phyloP scores from a whole-genome alignment of 139 green algal species.

The Closterium sp. region DNA sequence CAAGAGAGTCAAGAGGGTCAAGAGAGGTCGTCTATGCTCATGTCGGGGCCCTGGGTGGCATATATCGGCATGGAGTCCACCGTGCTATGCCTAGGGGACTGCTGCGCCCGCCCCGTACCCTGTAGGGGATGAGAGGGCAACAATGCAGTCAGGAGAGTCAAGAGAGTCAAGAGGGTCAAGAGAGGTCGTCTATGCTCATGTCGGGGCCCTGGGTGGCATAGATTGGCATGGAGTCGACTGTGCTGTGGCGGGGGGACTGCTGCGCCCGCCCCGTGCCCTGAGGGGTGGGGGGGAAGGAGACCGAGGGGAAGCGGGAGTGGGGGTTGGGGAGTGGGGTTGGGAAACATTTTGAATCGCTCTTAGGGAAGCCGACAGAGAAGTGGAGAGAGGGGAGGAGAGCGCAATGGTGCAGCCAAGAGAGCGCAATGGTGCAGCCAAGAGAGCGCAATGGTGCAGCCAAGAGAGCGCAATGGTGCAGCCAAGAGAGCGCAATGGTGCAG shows the following conservation, averaged over 20 bases:
- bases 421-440: too few relatives aligned
- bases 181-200: background rate
- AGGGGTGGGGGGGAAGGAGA: too few relatives aligned
- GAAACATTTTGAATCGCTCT: too few relatives aligned
- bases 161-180: background rate
- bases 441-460: too few relatives aligned
- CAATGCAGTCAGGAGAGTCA: background rate
- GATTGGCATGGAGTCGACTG: background rate
- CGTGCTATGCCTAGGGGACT: background rate
- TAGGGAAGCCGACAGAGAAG: too few relatives aligned
- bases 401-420: too few relatives aligned
- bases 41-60: background rate
- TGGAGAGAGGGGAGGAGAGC: too few relatives aligned
- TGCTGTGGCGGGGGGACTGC: background rate
- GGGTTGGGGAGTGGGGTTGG: too few relatives aligned
- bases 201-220: background rate
- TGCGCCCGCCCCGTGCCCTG: conserved; percentile 3
- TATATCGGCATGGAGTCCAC: background rate
- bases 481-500: too few relatives aligned
- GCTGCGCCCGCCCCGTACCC: conserved; percentile 2
- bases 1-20: background rate
- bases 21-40: background rate
- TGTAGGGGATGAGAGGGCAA: background rate
- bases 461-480: too few relatives aligned
- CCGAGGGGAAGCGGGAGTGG: too few relatives aligned